Evolutionary conservation across 306 rosid genomes (phyloP).

Genomic region (Rosa chinensis): DNA sequence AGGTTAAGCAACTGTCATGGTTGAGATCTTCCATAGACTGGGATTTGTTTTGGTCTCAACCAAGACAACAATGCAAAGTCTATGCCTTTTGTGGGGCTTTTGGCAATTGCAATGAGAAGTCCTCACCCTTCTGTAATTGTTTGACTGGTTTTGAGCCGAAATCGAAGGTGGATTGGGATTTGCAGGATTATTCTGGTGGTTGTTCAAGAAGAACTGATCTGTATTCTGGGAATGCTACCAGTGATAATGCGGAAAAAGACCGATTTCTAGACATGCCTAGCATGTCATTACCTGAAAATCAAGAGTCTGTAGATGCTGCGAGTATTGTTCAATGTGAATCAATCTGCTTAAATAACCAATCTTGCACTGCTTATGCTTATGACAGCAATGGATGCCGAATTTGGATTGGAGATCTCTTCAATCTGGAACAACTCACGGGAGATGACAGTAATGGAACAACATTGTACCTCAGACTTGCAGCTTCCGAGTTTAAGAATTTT

Average conservation of each 20-base stretch:
- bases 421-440: slow-evolving; percentile 43
- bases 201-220: slow-evolving; percentile 23
- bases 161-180: slow-evolving; percentile 20
- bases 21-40: slow-evolving; percentile 12
- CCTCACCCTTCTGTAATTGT: slow-evolving; percentile 25
- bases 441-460: slow-evolving; percentile 39
- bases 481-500: slow-evolving; percentile 54
- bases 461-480: slow-evolving; percentile 60
- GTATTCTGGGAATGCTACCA: slow-evolving; percentile 33
- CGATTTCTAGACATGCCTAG: slow-evolving; percentile 32
- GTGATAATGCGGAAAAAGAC: slow-evolving; percentile 34
- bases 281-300: slow-evolving; percentile 38
- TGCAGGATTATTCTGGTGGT: slow-evolving; percentile 11
- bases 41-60: slow-evolving; percentile 33
- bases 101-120: slow-evolving; percentile 26
- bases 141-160: slow-evolving; percentile 26
- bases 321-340: slow-evolving; percentile 45
- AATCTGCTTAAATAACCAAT: slow-evolving; percentile 44
- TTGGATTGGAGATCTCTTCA: slow-evolving; percentile 57
- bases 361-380: slow-evolving; percentile 64
- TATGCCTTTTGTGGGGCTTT: slow-evolving; percentile 35
- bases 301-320: slow-evolving; percentile 24
- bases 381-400: slow-evolving; percentile 36
- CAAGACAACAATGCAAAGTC: slow-evolving; percentile 32
- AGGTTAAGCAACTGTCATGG: slow-evolving; percentile 25